Percentiles rank a stretch among this genome's conserved stretches.
These are phyloP conservation scores for Calonectria hawksworthii DNA, from an alignment of 2,329 filamentous ascomycete species.

Conservation along the genomic window DNA sequence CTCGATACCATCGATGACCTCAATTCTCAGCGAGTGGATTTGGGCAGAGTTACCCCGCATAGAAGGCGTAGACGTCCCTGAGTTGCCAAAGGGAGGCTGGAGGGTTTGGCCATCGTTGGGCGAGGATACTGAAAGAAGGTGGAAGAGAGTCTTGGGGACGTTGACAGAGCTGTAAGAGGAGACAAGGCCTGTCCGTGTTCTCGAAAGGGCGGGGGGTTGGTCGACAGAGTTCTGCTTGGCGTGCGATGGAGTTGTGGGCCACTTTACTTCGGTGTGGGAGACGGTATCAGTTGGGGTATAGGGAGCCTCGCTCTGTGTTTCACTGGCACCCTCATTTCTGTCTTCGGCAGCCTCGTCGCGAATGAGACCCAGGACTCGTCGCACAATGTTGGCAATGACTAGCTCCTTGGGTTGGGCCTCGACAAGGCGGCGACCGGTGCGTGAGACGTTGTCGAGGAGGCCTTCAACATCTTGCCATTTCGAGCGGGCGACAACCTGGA, in stretches of 20 bases:
- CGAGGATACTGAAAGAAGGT: constrained; percentile 82
- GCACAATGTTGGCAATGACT: constrained; percentile 93
- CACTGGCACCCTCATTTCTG: constrained; percentile 73
- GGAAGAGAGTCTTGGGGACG: constrained; percentile 85
- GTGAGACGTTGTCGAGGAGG: constrained; percentile 84
- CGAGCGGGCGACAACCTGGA: constrained; percentile 86
- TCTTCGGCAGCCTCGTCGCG: constrained; percentile 91
- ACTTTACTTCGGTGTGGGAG: constrained; percentile 46
- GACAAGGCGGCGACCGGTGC: constrained; percentile 82
- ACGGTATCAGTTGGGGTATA: constrained; percentile 57
- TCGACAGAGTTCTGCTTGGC: constrained; percentile 53
- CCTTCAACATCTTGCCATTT: constrained; percentile 83
- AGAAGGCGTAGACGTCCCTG: constrained; percentile 65
- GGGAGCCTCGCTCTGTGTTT: constrained; percentile 66
- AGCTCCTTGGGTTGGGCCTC: constrained; percentile 91
- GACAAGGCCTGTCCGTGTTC: constrained; percentile 66
- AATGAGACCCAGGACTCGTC: constrained; percentile 90
- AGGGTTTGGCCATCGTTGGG: constrained; percentile 57
- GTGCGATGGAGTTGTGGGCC: constrained; percentile 48
- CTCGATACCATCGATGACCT: constrained; percentile 93
- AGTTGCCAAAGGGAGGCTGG: constrained; percentile 62
- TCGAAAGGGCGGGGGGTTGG: constrained; percentile 46
- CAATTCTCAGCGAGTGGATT: constrained; percentile 82
- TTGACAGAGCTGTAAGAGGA: constrained; percentile 75
- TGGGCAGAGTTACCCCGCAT: constrained; percentile 58